Evolutionary conservation across 2,329 filamentous ascomycete genomes (phyloP), one percentile per base, ranked within the genome.

Genomic region (Pseudopyrenochaeta lycopersici): DNA sequence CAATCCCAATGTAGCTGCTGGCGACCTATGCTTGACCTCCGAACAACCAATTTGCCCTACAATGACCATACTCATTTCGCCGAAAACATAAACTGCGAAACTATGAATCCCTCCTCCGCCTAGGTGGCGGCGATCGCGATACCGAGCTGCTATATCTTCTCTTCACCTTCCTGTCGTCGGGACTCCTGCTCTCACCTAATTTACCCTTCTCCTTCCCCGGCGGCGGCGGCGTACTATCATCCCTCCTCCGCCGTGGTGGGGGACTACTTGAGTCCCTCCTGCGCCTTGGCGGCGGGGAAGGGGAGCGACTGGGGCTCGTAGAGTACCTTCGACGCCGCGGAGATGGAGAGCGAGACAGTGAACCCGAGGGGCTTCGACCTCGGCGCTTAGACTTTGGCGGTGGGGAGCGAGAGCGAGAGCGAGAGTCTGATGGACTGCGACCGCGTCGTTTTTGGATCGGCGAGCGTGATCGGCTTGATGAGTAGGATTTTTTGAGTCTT

Each of bases 401-500:
- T 62, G 51, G 4, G 64, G 63, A 11, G 64, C 65, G 30, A 56
- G 52, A 4, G 61, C 64, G 4, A 4, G 61, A 66, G 4, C 52
- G 43, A 1, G 65, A 66, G 23, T 53, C 56, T 5, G 64, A 65
- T 1, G 58, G 60, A 23, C 62, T 67, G 36, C 67, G 63, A 1
- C 49, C 58, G 12, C 70, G 68, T 46, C 69, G 57, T 12, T 59
- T 66, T n/a, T 64, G 23, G 23, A 9, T 9, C 9, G 23, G 23
- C 23, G 23, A 27, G 23, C 23, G 23, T 9, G 23, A 27, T 27
- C 33, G 33, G 33, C 33, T 36, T 36, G 67, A 70, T 4, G 70
- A 68, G 49, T 68, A 69, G n/a, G 47, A 54, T 17, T 57, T 58
- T 17, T 51, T 57, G 56, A 56, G 29, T 38, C 60, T 68, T 11